Percentiles rank a stretch among this genome's conserved stretches.
phyloP scores from a whole-genome alignment of 1,139 yeast species.

The Saccharomyces hybrid region DNA sequence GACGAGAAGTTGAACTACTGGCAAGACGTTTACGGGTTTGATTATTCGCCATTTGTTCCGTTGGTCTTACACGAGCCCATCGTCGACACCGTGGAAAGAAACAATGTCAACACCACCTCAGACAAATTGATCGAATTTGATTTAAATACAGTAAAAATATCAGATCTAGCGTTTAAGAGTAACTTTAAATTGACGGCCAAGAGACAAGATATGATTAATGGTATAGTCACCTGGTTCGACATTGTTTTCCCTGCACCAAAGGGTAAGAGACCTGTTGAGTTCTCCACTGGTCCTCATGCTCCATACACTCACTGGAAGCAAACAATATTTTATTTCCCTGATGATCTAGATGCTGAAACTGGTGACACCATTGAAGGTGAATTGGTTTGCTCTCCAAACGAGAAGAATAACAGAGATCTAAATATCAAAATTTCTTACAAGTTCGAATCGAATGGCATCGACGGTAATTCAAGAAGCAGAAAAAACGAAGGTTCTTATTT shows the following conservation, averaged over 20 bases:
- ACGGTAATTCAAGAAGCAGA: slow-evolving; percentile 45
- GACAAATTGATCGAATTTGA: slow-evolving; percentile 72
- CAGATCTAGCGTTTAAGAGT: slow-evolving; percentile 67
- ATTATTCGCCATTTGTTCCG: slow-evolving; percentile 65
- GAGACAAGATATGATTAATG: slow-evolving; percentile 78
- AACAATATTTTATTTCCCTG: slow-evolving; percentile 84
- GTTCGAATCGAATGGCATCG: slow-evolving; percentile 46
- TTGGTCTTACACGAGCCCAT: slow-evolving; percentile 88
- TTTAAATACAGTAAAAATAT: slow-evolving; percentile 78
- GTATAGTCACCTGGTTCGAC: slow-evolving; percentile 91
- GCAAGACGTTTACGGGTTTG: slow-evolving; percentile 97
- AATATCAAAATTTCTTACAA: slow-evolving; percentile 55
- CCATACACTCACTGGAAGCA: slow-evolving; percentile 95
- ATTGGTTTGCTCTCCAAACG: slow-evolving; percentile 70
- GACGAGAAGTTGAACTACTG: slow-evolving; percentile 89
- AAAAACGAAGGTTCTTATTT: slow-evolving; percentile 26
- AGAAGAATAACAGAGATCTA: slow-evolving; percentile 72
- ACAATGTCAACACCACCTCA: slow-evolving; percentile 66
- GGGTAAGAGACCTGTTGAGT: slow-evolving; percentile 44
- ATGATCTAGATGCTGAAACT: slow-evolving; percentile 66
- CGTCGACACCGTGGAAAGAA: slow-evolving; percentile 84
- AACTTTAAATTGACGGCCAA: slow-evolving; percentile 64
- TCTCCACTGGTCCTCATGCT: slow-evolving; percentile 77
- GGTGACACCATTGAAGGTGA: slow-evolving; percentile 72
- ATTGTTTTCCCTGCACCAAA: slow-evolving; percentile 70